phyloP scores from a whole-genome alignment of 441 rosid species.

The Adansonia gregorii region DNA sequence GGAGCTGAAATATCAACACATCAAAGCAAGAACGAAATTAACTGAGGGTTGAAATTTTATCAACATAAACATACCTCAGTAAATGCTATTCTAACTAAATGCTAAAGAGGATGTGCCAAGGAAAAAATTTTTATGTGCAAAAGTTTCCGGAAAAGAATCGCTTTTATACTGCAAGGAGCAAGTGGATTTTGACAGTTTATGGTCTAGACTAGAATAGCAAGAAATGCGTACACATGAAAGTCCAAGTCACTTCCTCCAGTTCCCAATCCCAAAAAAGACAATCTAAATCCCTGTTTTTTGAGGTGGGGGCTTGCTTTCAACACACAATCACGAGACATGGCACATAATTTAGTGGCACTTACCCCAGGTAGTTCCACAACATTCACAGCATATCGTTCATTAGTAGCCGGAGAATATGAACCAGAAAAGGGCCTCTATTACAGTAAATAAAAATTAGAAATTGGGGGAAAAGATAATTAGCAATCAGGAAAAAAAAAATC shows the following conservation, averaged over 20 bases:
- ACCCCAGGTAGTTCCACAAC: constrained; percentile 74
- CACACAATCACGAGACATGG: not conserved
- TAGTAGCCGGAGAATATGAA: constrained; percentile 49
- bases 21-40: not conserved
- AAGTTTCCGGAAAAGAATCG: not conserved
- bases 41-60: not conserved
- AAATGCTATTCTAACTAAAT: not conserved
- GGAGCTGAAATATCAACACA: not conserved
- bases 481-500: constrained; percentile 2
- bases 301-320: not conserved
- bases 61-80: not conserved
- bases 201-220: constrained; percentile 1
- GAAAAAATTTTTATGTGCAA: not conserved
- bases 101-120: not conserved
- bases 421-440: constrained; percentile 65
- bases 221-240: not conserved
- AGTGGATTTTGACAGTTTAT: not conserved
- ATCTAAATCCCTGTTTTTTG: not conserved
- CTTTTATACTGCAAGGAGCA: not conserved
- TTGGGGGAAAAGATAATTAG: constrained; percentile 4
- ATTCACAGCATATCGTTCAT: constrained; percentile 73
- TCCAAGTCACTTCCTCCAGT: not conserved
- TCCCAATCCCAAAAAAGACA: not conserved
- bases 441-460: not conserved
- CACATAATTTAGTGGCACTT: constrained; percentile 30